Conservation (phyloP, 2,329 filamentous ascomycete genomes). For the Cladosporium sp. region DNA sequence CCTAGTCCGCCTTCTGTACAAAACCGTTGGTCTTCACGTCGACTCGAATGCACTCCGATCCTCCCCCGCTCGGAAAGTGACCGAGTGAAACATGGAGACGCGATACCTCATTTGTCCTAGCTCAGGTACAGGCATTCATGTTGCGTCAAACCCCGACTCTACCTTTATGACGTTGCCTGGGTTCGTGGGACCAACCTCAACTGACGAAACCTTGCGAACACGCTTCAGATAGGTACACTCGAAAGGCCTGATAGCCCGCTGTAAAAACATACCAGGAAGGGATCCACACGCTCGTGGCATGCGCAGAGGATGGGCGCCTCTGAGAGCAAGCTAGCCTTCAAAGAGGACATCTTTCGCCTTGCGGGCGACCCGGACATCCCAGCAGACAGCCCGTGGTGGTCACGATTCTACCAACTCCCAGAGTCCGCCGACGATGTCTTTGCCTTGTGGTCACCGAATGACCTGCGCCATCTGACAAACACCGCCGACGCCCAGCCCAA, state of each 20-base stretch:
- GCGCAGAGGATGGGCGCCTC: slow-evolving; percentile 76
- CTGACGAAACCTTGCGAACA: not conserved
- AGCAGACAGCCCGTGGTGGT: slow-evolving; percentile 88
- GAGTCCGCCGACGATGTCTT: slow-evolving; percentile 96
- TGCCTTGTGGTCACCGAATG: slow-evolving; percentile 79
- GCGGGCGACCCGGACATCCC: slow-evolving; percentile 88
- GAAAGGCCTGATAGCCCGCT: not conserved
- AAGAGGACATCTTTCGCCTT: slow-evolving; percentile 94
- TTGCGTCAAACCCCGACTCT: slow-evolving; percentile 5
- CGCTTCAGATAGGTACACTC: not conserved
- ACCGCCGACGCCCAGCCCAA: slow-evolving; percentile 29
- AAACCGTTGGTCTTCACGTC: no score
- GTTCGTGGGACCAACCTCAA: not conserved
- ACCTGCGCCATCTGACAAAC: slow-evolving; percentile 31
- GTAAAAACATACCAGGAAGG: not conserved
- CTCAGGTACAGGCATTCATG: slow-evolving; percentile 2
- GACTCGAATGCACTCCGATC: no score
- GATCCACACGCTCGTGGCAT: not conserved
- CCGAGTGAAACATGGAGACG: not conserved
- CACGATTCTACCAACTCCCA: slow-evolving; percentile 96
- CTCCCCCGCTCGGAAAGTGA: not conserved
- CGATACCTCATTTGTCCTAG: not conserved
- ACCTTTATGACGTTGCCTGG: slow-evolving; percentile 10
- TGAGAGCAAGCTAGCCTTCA: slow-evolving; percentile 98
- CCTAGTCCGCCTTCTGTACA: no score